Percentiles rank a stretch among this genome's conserved stretches.
These are phyloP conservation scores for Coemansia sp. DNA, from an alignment of 192 early-diverging fungal genomes.

Conservation along the genomic window DNA sequence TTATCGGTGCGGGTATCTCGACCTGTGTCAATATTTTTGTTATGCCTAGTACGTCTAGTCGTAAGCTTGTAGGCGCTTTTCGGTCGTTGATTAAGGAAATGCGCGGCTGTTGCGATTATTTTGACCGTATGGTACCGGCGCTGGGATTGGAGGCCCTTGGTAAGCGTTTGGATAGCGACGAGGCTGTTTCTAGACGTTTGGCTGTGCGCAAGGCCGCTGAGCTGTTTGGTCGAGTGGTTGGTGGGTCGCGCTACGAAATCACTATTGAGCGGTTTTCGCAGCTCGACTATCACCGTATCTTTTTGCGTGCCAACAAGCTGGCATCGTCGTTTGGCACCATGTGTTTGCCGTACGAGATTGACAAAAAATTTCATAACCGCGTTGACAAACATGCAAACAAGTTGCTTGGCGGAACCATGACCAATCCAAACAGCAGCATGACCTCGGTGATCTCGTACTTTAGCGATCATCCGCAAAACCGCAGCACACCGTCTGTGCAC, in stretches of 20 bases:
- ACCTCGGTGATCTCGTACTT: conserved; percentile 7
- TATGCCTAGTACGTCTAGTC: conserved; percentile 40
- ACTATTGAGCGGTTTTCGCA: conserved; percentile 48
- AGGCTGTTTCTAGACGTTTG: conserved; percentile 8
- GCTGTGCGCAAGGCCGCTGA: conserved; percentile 10
- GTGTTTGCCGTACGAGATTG: conserved; percentile 50
- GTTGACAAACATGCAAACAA: conserved; percentile 23
- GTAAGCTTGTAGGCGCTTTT: conserved; percentile 26
- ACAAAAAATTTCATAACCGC: conserved; percentile 29
- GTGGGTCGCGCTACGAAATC: conserved; percentile 41
- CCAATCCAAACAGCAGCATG: conserved; percentile 18
- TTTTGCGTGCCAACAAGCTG: conserved; percentile 20
- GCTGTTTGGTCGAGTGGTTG: conserved; percentile 34
- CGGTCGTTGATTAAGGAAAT: conserved; percentile 19
- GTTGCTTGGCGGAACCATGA: conserved; percentile 31
- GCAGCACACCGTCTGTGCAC: background rate
- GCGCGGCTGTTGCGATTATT: conserved; percentile 38
- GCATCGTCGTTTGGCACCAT: conserved; percentile 39
- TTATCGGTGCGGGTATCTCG: conserved; percentile 35
- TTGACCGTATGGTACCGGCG: conserved; percentile 10
- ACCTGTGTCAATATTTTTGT: conserved; percentile 45
- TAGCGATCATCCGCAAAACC: conserved; percentile 11
- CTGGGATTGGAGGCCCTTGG: conserved; percentile 20
- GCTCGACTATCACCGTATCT: conserved; percentile 40
- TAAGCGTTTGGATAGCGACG: background rate